A percentile compares a stretch with the other conserved stretches of the same genome.
These are phyloP conservation scores for Nothopassalora personata DNA, from an alignment of 2,329 filamentous ascomycete species.

Conservation along the genomic window DNA sequence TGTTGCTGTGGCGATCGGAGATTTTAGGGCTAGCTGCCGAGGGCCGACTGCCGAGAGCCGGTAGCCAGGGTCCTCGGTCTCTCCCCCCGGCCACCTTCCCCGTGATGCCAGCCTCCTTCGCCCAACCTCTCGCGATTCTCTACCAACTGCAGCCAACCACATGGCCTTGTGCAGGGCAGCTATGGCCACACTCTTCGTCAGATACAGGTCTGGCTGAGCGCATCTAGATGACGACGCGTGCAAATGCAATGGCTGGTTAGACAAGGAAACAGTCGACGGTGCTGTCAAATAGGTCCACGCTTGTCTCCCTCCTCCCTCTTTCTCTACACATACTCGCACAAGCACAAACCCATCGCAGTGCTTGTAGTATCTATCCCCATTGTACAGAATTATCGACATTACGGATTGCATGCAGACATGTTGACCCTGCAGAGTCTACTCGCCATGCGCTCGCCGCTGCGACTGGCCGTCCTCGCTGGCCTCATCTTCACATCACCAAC, in stretches of 20 bases:
- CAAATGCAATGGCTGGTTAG: slow-evolving; percentile 5
- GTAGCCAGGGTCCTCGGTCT: not conserved
- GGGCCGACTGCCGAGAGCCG: not conserved
- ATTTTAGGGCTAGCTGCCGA: not conserved
- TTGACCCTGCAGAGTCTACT: slow-evolving; percentile 26
- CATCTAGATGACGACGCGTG: slow-evolving; percentile 8
- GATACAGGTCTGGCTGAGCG: not conserved
- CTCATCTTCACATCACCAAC: slow-evolving; percentile 36
- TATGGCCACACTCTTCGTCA: slow-evolving; percentile 1
- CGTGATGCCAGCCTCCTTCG: not conserved
- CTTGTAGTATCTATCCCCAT: not conserved
- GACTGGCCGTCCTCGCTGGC: slow-evolving; percentile 35
- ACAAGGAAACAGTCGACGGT: not conserved
- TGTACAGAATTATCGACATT: slow-evolving; percentile 4
- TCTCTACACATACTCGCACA: slow-evolving; percentile 1
- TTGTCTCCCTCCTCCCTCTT: slow-evolving; percentile 4
- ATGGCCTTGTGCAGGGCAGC: not conserved
- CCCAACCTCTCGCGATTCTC: not conserved
- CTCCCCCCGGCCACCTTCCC: not conserved
- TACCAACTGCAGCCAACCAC: slow-evolving; percentile 1
- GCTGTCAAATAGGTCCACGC: slow-evolving; percentile 4
- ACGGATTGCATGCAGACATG: slow-evolving; percentile 14
- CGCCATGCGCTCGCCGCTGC: slow-evolving; percentile 29
- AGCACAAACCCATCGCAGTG: not conserved
- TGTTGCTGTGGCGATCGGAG: not conserved